Evolutionary conservation across 148 eudicot species (phyloP).

Genomic region (Suaeda aralocaspica): DNA sequence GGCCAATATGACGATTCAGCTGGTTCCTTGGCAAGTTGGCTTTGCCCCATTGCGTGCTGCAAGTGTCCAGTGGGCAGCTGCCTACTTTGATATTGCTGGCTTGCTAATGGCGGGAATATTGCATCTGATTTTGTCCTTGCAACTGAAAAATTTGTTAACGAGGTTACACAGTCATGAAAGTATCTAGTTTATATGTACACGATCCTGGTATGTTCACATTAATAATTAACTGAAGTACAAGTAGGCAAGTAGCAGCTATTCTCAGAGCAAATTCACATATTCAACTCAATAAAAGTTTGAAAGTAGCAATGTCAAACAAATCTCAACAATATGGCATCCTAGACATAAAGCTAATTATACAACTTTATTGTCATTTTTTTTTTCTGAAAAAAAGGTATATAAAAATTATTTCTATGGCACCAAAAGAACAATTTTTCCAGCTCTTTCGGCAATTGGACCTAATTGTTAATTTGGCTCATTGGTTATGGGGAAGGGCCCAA

Average conservation of each 20-base stretch:
- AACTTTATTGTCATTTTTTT: too few species aligned
- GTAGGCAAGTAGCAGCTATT: slow-evolving; percentile 1
- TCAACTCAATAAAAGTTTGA: not conserved
- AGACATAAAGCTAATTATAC: not conserved
- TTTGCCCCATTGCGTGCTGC: slow-evolving; percentile 78
- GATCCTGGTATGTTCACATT: not conserved
- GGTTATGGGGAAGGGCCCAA: not conserved
- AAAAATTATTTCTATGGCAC: not conserved
- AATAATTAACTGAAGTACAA: not conserved
- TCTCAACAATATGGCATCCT: not conserved
- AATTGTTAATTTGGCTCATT: not conserved
- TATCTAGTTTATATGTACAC: not conserved
- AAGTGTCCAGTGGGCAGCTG: slow-evolving; percentile 72
- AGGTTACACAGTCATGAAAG: not conserved
- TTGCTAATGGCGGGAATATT: slow-evolving; percentile 73
- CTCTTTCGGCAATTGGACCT: not conserved
- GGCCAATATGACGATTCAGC: slow-evolving; percentile 89
- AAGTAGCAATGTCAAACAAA: not conserved
- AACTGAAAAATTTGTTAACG: slow-evolving; percentile 35
- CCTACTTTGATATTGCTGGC: slow-evolving; percentile 83
- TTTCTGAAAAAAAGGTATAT: not conserved
- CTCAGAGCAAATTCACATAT: not conserved
- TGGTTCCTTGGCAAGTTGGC: slow-evolving; percentile 83
- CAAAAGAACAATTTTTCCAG: not conserved
- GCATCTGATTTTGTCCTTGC: slow-evolving; percentile 83